These are phyloP conservation scores for Cercospora sojina DNA, from an alignment of 2,329 filamentous ascomycete genomes.

Conservation along the genomic window DNA sequence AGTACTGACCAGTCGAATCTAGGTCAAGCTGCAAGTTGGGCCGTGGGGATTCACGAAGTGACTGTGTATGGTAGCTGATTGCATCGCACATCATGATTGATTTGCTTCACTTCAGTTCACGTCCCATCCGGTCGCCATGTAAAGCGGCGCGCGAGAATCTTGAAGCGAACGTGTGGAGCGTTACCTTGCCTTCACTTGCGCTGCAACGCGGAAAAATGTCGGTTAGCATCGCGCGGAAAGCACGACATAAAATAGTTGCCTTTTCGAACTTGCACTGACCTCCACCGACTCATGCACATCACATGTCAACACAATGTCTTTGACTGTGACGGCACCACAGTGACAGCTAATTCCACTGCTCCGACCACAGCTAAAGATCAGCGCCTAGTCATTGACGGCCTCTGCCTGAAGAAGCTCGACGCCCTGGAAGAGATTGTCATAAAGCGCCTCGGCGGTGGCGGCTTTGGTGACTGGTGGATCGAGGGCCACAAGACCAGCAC, in stretches of 20 bases:
- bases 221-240: neutral
- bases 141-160: neutral
- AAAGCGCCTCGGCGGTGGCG: neutral
- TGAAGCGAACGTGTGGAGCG: neutral
- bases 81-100: neutral
- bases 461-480: neutral
- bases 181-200: neutral
- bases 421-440: neutral
- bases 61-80: conserved; percentile 14
- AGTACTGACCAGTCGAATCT: neutral
- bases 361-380: neutral
- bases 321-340: neutral
- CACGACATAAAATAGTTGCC: neutral
- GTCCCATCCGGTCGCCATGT: neutral
- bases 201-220: neutral
- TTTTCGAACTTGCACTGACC: neutral
- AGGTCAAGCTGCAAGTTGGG: conserved; percentile 12
- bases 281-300: neutral
- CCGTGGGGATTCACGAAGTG: conserved; percentile 15
- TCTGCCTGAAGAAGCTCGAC: neutral
- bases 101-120: neutral
- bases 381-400: neutral
- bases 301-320: neutral
- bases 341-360: neutral
- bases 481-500: neutral